A percentile compares a stretch with the other conserved stretches of the same genome.
Conservation (phyloP, 768 basidiomycete genomes). For the Leccinum truebloodii region DNA sequence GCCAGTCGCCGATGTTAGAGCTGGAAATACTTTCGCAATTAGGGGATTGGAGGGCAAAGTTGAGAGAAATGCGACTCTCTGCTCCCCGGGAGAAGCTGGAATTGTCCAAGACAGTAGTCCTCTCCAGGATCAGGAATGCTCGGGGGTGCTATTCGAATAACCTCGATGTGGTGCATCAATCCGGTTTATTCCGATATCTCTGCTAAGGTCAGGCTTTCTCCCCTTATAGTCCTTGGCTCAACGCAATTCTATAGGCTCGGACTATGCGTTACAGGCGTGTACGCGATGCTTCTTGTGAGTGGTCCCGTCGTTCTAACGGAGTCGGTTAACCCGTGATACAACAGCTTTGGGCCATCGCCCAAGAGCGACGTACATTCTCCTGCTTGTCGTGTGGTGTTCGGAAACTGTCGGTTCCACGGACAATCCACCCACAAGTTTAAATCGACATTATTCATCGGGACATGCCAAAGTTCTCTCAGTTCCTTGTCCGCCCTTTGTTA, state of each 20-base stretch:
- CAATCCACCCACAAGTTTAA: conserved; percentile 71
- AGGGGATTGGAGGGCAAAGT: conserved; percentile 88
- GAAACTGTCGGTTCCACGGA: conserved; percentile 64
- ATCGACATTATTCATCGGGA: conserved; percentile 83
- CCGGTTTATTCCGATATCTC: conserved; percentile 19
- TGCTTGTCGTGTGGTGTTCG: not conserved
- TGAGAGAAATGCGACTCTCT: conserved; percentile 88
- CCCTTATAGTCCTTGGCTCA: not conserved
- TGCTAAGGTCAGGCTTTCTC: conserved; percentile 24
- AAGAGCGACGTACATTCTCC: conserved; percentile 76
- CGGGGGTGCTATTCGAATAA: conserved; percentile 61
- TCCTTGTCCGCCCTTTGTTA: conserved; percentile 77
- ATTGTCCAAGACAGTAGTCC: conserved; percentile 36
- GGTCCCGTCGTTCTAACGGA: not conserved
- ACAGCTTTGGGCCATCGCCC: conserved; percentile 89
- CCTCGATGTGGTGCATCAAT: no score
- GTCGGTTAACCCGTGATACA: conserved; percentile 6
- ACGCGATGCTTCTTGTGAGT: conserved; percentile 87
- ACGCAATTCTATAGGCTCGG: conserved; percentile 48
- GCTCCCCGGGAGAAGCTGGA: conserved; percentile 56
- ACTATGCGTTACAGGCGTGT: conserved; percentile 84
- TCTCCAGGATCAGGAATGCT: conserved; percentile 50
- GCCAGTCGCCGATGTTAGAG: conserved; percentile 74
- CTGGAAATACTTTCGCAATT: conserved; percentile 95
- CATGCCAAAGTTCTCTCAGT: conserved; percentile 79